Conservation (phyloP, 192 early-diverging fungal genomes). For the Entomortierella parvispora region DNA sequence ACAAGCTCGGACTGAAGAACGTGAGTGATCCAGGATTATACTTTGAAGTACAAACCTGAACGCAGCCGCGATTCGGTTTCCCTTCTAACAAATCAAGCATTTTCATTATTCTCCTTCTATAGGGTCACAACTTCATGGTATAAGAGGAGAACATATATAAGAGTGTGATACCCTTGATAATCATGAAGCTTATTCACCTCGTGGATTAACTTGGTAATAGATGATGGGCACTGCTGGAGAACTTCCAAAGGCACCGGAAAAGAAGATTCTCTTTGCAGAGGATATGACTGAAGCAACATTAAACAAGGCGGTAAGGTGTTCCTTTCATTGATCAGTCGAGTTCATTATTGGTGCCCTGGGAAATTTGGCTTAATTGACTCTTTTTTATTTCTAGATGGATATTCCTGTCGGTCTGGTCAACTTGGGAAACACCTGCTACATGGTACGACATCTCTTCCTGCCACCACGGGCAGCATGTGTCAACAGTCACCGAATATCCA, state of each 20-base stretch:
- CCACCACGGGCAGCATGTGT: background rate
- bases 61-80: background rate
- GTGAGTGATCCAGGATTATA: slow-evolving; percentile 33
- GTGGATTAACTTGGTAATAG: slow-evolving; percentile 43
- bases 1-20: slow-evolving; percentile 78
- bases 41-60: background rate
- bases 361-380: too few species aligned
- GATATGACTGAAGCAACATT: slow-evolving; percentile 92
- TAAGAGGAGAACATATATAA: too few species aligned
- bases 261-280: slow-evolving; percentile 84
- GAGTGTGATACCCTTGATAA: background rate
- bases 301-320: slow-evolving; percentile 84
- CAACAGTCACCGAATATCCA: background rate
- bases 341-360: too few species aligned
- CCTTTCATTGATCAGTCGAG: too few species aligned
- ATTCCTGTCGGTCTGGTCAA: slow-evolving; percentile 92
- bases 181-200: too few species aligned
- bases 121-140: slow-evolving; percentile 51
- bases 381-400: slow-evolving; percentile 68
- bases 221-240: slow-evolving; percentile 98
- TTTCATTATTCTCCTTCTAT: background rate
- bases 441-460: slow-evolving; percentile 47
- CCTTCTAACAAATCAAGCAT: background rate
- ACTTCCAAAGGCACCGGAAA: slow-evolving; percentile 82
- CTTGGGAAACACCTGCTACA: slow-evolving; percentile 92